Percentiles rank a stretch among this genome's conserved stretches.
phyloP scores from a whole-genome alignment of 2,329 filamentous ascomycete species.

The Xylaria sp. region DNA sequence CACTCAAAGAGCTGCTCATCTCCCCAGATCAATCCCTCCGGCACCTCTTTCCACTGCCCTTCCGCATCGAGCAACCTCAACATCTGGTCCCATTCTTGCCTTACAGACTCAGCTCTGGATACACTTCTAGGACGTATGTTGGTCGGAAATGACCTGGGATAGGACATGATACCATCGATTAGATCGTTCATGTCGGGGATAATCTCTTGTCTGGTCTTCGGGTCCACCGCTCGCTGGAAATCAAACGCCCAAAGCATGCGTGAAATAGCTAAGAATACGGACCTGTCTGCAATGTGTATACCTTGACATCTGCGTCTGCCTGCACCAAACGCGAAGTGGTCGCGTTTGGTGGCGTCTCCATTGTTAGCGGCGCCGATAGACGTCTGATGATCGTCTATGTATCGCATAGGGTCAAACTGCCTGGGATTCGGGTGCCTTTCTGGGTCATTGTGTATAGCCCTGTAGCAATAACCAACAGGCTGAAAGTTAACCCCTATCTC shows the following conservation, averaged over 20 bases:
- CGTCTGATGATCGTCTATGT: constrained; percentile 27
- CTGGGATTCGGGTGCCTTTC: constrained; percentile 43
- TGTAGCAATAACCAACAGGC: too few species aligned
- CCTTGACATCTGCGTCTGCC: constrained; percentile 52
- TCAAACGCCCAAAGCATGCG: constrained; percentile 2
- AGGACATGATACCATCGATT: constrained; percentile 14
- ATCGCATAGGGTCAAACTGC: constrained; percentile 44
- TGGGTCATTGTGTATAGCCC: constrained; percentile 51
- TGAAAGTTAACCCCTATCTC: too few species aligned
- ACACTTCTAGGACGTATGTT: constrained; percentile 19
- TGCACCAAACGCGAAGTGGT: constrained; percentile 35
- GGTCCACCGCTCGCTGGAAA: neutral
- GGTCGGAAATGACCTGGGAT: constrained; percentile 17
- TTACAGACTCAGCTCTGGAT: constrained; percentile 10
- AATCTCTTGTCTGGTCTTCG: constrained; percentile 17
- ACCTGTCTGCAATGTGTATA: constrained; percentile 35
- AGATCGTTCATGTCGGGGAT: constrained; percentile 21
- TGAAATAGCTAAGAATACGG: constrained; percentile 39
- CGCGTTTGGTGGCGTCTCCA: constrained; percentile 31
- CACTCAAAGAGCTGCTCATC: too few species aligned
- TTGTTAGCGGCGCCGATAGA: constrained; percentile 38
- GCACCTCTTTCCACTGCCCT: constrained; percentile 33
- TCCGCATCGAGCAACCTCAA: constrained; percentile 25
- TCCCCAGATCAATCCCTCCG: too few species aligned
- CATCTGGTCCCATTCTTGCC: constrained; percentile 23